These are phyloP conservation scores for Tagetes erecta DNA, from an alignment of 129 eudicot genomes.

Conservation along the genomic window DNA sequence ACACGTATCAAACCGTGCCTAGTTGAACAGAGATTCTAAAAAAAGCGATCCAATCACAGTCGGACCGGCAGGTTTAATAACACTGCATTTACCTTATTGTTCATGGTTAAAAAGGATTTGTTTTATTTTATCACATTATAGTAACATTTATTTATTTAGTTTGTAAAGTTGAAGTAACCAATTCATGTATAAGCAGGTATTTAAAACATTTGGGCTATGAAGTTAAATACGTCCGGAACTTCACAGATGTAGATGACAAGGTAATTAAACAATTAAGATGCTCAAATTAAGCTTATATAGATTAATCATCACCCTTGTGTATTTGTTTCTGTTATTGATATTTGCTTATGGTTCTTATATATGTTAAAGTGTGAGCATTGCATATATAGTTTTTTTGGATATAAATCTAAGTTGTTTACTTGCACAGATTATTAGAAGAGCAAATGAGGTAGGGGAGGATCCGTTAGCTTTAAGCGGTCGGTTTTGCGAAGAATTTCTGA, in stretches of 20 bases:
- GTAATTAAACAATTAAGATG: conserved; percentile 37
- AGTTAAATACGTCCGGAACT: conserved; percentile 73
- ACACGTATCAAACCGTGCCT: no score
- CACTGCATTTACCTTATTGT: no score
- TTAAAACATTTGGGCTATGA: conserved; percentile 71
- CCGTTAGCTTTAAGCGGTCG: conserved; percentile 62
- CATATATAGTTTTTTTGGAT: neutral
- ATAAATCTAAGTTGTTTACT: neutral
- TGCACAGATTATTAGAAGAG: conserved; percentile 87
- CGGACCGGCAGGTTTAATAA: no score
- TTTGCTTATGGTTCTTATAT: neutral
- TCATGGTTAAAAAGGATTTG: no score
- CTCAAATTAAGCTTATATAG: conserved; percentile 1
- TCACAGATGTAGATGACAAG: conserved; percentile 95
- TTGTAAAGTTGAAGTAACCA: neutral
- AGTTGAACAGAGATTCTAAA: no score
- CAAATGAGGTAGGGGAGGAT: conserved; percentile 71
- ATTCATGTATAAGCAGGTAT: conserved; percentile 41
- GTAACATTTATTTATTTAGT: neutral
- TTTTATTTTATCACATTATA: no score
- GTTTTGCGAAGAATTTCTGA: conserved; percentile 67
- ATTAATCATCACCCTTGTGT: neutral
- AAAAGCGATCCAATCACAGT: no score
- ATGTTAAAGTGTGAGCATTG: no score
- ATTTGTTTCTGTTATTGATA: neutral